Base-by-base conservation (phyloP, 352 stramenopile genomes). In the Blastocystis sp. region DNA sequence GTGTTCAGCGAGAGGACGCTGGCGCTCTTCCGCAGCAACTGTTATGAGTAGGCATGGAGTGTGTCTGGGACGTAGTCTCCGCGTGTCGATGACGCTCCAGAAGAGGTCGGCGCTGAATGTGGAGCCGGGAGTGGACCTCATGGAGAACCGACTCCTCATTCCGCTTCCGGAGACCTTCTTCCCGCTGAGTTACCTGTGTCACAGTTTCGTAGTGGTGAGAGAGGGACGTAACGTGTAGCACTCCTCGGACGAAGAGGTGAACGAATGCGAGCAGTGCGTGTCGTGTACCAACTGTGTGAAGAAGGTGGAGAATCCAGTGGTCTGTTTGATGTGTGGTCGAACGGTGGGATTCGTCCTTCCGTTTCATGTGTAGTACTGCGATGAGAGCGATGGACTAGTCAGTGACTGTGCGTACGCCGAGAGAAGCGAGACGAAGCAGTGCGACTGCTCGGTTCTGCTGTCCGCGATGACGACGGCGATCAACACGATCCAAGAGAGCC, bases 311-410 rank as follows among this genome's bases (percentile, higher is more conserved):
- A 57, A 57, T 49, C 42, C 65, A 16, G n/a, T 56, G 42, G 32
- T 78, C 14, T 78, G 65, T 59, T 32, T 78, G 48, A 56, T 78
- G 42, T 78, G 65, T 53, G 65, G 65, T 59, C 65, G 65, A 9
- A 57, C 24, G 3, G 65, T 78, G 29, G 29, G 40, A 29, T 0
- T 29, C 3, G 8, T 4, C 7, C 11, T 46, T 9, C 7, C 1
- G 64, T 27, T 18, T 76, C 0, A 57, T 11, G 8, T 40, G 42
- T 78, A 78, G 65, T 78, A 78, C 49, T 78, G 65, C 21, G 1
- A 16, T 32, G 18, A 9, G 24, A 36, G 32, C 2, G 6, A n/a
- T 16, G 6, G 1, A 4, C 4, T n/a, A 56, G 48, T 69, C 14
- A 18, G 7, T 14, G 16, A 40, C 8, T 69, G 24, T 53, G 65